Conservation (phyloP, 2,329 filamentous ascomycete species). For the Sporothrix dimorphospora region DNA sequence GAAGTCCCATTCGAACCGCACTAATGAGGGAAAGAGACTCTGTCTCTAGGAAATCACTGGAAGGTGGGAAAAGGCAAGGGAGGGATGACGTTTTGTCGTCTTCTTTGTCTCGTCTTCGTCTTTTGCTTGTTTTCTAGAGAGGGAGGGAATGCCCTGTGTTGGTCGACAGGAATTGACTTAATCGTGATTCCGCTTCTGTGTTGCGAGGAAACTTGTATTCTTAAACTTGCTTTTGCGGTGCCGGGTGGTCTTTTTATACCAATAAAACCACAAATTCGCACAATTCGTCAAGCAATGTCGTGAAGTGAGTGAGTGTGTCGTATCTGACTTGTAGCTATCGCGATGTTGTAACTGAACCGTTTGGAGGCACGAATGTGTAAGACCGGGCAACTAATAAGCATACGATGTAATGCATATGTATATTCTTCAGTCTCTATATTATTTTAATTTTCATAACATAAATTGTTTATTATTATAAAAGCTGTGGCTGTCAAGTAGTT, state of each 20-base stretch:
- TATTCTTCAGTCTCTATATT: neutral
- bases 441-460: too few relatives aligned
- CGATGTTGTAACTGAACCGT: too few relatives aligned
- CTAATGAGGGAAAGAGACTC: slow-evolving; percentile 99
- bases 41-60: slow-evolving; percentile 42
- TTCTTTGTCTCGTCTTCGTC: slow-evolving; percentile 23
- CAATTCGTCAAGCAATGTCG: neutral
- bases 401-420: neutral
- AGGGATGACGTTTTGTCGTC: neutral
- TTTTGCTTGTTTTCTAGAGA: slow-evolving; percentile 38
- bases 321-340: too few relatives aligned
- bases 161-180: slow-evolving; percentile 82
- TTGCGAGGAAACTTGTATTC: slow-evolving; percentile 18
- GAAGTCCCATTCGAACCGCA: slow-evolving; percentile 64
- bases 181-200: slow-evolving; percentile 71
- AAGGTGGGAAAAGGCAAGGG: neutral
- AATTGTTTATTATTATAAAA: too few relatives aligned
- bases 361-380: too few relatives aligned
- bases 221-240: slow-evolving; percentile 19
- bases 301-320: neutral
- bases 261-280: slow-evolving; percentile 12
- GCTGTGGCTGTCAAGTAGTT: neutral
- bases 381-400: neutral
- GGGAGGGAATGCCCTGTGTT: slow-evolving; percentile 98
- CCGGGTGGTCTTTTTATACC: neutral